Conservation (phyloP, 768 basidiomycete species). For the Mycena kentingensis region DNA sequence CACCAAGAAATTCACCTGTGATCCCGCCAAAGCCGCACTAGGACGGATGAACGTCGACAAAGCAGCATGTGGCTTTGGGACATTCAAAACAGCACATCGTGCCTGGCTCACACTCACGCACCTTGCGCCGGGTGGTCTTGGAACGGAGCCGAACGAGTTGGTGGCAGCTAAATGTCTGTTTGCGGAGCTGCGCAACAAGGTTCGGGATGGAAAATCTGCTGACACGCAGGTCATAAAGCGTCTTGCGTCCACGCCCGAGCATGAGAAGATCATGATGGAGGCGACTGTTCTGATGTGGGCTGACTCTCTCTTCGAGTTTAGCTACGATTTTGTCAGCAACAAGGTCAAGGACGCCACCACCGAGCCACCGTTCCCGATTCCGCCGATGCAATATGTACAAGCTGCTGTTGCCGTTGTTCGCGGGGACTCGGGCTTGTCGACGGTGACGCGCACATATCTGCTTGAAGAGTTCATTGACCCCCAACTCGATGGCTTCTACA, state of each 20-base stretch:
- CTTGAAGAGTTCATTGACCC: not conserved
- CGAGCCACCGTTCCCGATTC: not conserved
- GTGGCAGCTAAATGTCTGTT: not conserved
- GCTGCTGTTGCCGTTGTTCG: not conserved
- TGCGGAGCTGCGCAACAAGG: not conserved
- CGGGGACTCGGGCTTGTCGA: not conserved
- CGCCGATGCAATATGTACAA: not conserved
- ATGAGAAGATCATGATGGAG: not conserved
- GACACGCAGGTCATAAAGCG: not conserved
- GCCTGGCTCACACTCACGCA: not conserved
- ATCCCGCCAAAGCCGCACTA: not conserved
- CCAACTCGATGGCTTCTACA: not conserved
- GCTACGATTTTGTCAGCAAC: not conserved
- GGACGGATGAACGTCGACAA: not conserved
- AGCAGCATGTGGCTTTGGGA: not conserved
- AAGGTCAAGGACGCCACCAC: not conserved
- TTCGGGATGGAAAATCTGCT: too few species aligned
- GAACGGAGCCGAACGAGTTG: not conserved
- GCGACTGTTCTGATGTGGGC: not conserved
- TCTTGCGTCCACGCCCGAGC: not conserved
- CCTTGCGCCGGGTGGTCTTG: not conserved
- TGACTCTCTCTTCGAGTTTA: not conserved
- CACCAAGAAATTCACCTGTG: not conserved
- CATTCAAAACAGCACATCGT: conserved; percentile 3
- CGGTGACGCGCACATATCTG: not conserved